These are phyloP conservation scores for Botrytis tulipae DNA, from an alignment of 2,329 filamentous ascomycete genomes.

Conservation along the genomic window DNA sequence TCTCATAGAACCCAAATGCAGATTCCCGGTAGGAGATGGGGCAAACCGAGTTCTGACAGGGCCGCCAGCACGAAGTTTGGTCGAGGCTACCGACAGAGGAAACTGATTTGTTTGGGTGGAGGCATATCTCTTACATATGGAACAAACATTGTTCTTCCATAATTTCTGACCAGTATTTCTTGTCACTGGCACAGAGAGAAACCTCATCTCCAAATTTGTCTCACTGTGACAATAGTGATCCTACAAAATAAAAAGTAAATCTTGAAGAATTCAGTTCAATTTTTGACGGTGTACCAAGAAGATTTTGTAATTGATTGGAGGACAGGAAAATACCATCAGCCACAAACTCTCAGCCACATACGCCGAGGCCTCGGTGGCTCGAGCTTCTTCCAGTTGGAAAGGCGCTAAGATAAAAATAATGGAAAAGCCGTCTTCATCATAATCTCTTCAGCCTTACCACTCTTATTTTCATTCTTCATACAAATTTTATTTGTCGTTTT, in stretches of 20 bases:
- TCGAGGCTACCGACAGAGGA: constrained; percentile 25
- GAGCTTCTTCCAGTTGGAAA: not conserved
- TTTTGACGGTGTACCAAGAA: not conserved
- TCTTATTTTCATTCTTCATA: constrained; percentile 5
- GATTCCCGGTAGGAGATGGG: constrained; percentile 88
- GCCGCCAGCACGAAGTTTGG: constrained; percentile 44
- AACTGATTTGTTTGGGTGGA: constrained; percentile 12
- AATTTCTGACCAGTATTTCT: constrained; percentile 5
- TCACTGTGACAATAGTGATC: not conserved
- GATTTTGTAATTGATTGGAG: not conserved
- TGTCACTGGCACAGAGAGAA: not conserved
- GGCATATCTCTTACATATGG: constrained; percentile 9
- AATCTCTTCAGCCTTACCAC: constrained; percentile 11
- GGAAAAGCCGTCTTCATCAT: constrained; percentile 9
- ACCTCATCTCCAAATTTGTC: constrained; percentile 8
- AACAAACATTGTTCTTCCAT: constrained; percentile 19
- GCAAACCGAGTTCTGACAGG: constrained; percentile 84
- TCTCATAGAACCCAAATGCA: constrained; percentile 86
- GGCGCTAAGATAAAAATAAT: constrained; percentile 11
- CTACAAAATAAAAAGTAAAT: not conserved
- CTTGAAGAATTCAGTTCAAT: not conserved
- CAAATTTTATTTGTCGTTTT: not conserved
- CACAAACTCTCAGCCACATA: not conserved
- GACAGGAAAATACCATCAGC: not conserved
- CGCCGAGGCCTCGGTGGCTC: not conserved